phyloP scores from a whole-genome alignment of 2,329 filamentous ascomycete species.

The Botrytis elliptica region DNA sequence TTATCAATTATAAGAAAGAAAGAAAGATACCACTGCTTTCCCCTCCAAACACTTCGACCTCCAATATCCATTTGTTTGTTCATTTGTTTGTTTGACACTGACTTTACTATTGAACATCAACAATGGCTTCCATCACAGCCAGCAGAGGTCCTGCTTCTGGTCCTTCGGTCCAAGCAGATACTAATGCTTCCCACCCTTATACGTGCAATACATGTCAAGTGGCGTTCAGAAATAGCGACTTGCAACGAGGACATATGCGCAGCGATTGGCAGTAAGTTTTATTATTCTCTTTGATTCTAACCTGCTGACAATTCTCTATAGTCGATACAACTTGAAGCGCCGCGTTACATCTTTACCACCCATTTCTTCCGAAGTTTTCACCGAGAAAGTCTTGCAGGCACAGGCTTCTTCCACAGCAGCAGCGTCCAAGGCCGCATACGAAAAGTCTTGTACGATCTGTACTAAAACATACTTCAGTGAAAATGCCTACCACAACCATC shows the following conservation, averaged over 20 bases:
- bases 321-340: slow-evolving; percentile 94
- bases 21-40: background rate
- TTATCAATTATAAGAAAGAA: background rate
- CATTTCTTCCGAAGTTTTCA: slow-evolving; percentile 87
- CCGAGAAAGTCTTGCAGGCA: slow-evolving; percentile 91
- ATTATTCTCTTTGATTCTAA: slow-evolving; percentile 4
- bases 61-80: background rate
- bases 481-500: slow-evolving; percentile 91
- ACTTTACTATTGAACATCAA: background rate
- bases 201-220: slow-evolving; percentile 99
- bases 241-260: slow-evolving; percentile 95
- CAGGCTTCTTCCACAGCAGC: slow-evolving; percentile 81
- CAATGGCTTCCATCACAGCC: slow-evolving; percentile 52
- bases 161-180: slow-evolving; percentile 29
- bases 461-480: slow-evolving; percentile 94
- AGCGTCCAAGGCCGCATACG: slow-evolving; percentile 83
- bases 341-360: slow-evolving; percentile 87
- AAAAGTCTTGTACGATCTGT: slow-evolving; percentile 78
- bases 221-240: slow-evolving; percentile 88
- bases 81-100: background rate
- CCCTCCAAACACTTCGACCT: slow-evolving; percentile 4
- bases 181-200: slow-evolving; percentile 71
- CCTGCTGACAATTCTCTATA: slow-evolving; percentile 42
- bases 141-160: slow-evolving; percentile 38
- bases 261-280: slow-evolving; percentile 92